Percentiles rank a stretch among this genome's conserved stretches.
These are phyloP conservation scores for Rhizoctonia solani DNA, from an alignment of 1,284 basidiomycete species.

Conservation along the genomic window DNA sequence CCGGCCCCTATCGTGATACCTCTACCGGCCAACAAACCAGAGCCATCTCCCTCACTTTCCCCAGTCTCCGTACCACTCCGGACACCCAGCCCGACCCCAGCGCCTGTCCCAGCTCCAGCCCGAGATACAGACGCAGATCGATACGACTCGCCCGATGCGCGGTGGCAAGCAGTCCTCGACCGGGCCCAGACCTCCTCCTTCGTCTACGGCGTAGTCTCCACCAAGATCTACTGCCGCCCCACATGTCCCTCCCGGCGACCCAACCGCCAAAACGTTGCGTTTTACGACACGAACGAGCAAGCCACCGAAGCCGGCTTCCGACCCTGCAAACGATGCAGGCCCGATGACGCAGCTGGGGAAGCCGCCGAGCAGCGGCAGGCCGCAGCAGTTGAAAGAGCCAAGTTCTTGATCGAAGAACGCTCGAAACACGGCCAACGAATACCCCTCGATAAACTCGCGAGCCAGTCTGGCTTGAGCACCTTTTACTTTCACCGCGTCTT, in stretches of 20 bases:
- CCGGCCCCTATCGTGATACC: too few species aligned
- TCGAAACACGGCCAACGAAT: constrained; percentile 5
- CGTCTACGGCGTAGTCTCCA: constrained; percentile 20
- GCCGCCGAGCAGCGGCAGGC: constrained; percentile 23
- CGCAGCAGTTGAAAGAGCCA: constrained; percentile 11
- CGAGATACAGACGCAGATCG: neutral
- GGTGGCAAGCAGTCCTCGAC: constrained; percentile 20
- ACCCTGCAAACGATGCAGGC: constrained; percentile 26
- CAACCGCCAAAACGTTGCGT: constrained; percentile 1
- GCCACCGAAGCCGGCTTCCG: constrained; percentile 2
- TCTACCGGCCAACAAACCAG: too few species aligned
- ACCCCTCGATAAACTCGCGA: constrained; percentile 7
- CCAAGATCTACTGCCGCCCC: constrained; percentile 25
- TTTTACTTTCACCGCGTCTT: constrained; percentile 30
- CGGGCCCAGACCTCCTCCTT: constrained; percentile 2
- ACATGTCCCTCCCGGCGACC: constrained; percentile 27
- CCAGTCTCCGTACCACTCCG: too few species aligned
- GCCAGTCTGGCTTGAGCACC: constrained; percentile 21
- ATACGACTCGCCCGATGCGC: neutral
- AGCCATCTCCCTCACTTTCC: too few species aligned
- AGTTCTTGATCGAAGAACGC: constrained; percentile 2
- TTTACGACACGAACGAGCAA: neutral
- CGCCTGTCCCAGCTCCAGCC: neutral
- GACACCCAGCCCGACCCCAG: too few species aligned
- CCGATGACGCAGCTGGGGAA: constrained; percentile 22